Base-by-base conservation (phyloP, 495 filamentous ascomycete species). In the Parathielavia hyrcaniae region DNA sequence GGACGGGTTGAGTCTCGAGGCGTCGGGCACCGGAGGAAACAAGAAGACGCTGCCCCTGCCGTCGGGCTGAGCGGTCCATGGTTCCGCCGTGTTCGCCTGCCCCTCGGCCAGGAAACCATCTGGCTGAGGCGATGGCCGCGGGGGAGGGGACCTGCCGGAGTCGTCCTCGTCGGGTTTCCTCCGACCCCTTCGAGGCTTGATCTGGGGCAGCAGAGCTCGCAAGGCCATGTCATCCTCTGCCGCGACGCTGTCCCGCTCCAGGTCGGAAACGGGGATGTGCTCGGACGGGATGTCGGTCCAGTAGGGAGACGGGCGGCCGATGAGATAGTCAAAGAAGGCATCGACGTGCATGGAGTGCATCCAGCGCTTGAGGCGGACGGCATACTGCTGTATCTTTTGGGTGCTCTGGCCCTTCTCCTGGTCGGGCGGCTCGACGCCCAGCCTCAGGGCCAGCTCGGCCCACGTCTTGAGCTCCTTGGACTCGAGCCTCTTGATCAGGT, bases 281-380 rank as follows among this genome's bases (percentile, higher is more conserved):
- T 82, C 78, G 47, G 81, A 76, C 5, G 93, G 93, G 11, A 96
- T 81, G 54, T 95, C 84, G 19, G 83, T 87, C 74, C 87, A 96
- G 70, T 98, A 98, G 0, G 79, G 62, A 70, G 95, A 90, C 16
- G 80, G 78, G 53, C 92, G 90, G 36, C 84, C 83, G 36, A 91
- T 78, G 12, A 93, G 81, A 67, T 89, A 97, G 65, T 96, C 90
- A 69, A 97, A 97, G 68, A 97, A 98, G 17, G 91, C 88, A 77
- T 97, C 91, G 20, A 98, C 82, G 67, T 97, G 93, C 89, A 96
- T 95, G 1, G 93, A 92, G 66, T 89, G 90, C 89, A 98, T 93
- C 93, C 93, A 98, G 57, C 93, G 83, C 88, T 97, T 97, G 44
- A 97, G 75, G 50, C 93, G 79, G 36, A 97, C 93, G 50, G 90